Conservation (phyloP, 352 stramenopile genomes). For the Aphanomyces invadans region DNA sequence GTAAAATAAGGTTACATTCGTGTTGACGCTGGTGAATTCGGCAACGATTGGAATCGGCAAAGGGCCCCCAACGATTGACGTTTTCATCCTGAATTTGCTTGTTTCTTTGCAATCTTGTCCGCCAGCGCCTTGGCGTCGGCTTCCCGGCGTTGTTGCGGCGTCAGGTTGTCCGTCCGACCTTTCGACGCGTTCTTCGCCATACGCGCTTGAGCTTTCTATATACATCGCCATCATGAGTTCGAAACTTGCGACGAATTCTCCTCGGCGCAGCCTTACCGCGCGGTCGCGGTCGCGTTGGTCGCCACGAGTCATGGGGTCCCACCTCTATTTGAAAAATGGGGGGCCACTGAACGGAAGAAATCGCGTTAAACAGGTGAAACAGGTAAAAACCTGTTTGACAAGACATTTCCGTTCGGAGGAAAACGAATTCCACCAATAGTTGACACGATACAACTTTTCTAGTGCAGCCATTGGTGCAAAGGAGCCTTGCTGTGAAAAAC, state of each 20-base stretch:
- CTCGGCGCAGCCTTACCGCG: constrained; percentile 38
- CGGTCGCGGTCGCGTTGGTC: constrained; percentile 74
- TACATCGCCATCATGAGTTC: neutral
- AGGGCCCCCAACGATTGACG: neutral
- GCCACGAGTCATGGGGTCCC: constrained; percentile 52
- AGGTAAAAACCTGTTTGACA: neutral
- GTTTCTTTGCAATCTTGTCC: constrained; percentile 75
- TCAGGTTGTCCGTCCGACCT: constrained; percentile 41
- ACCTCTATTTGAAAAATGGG: constrained; percentile 10
- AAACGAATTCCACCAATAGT: no score
- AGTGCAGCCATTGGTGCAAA: no score
- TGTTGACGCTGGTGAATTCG: no score
- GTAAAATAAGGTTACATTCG: neutral
- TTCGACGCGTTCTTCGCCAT: constrained; percentile 34
- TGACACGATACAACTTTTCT: no score
- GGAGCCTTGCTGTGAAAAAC: no score
- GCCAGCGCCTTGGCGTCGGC: constrained; percentile 69
- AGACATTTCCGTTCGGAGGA: no score
- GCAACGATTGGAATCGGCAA: no score
- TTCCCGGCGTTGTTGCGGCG: constrained; percentile 42
- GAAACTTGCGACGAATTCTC: neutral
- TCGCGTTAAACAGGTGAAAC: neutral
- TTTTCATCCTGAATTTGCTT: constrained; percentile 46
- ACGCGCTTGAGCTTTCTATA: constrained; percentile 66
- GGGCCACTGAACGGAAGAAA: neutral